These are phyloP conservation scores for Erysimum cheiri DNA, from an alignment of 441 rosid genomes.

Conservation along the genomic window DNA sequence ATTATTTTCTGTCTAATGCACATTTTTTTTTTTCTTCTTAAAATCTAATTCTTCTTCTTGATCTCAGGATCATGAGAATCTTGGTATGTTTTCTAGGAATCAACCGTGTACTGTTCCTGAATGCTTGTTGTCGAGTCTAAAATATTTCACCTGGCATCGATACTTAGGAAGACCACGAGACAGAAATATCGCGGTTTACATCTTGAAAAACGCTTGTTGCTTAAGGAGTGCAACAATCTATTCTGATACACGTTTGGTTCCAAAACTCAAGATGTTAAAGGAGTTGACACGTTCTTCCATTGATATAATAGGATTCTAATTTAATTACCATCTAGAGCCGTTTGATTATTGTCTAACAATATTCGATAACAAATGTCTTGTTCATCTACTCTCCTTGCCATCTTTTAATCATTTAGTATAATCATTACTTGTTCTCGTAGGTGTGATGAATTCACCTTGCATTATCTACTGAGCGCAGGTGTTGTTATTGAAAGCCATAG, in stretches of 20 bases:
- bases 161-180: conserved; percentile 1
- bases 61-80: not conserved
- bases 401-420: no score
- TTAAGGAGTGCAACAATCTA: not conserved
- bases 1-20: not conserved
- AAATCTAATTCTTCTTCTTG: not conserved
- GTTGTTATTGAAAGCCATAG: no score
- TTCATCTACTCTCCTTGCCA: no score
- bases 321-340: not conserved
- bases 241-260: not conserved
- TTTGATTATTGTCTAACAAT: not conserved
- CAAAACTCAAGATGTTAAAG: not conserved
- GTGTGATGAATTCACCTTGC: no score
- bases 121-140: not conserved
- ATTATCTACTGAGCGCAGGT: no score
- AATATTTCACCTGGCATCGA: not conserved
- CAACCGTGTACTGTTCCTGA: not conserved
- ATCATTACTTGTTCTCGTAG: no score
- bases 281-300: not conserved
- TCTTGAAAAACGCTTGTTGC: conserved; percentile 1
- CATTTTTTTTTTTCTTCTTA: not conserved
- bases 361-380: not conserved
- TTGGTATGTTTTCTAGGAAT: not conserved
- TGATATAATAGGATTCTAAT: not conserved
- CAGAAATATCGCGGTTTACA: not conserved